phyloP scores from a whole-genome alignment of 179 eudicot genomes.

The Spinacia oleracea region DNA sequence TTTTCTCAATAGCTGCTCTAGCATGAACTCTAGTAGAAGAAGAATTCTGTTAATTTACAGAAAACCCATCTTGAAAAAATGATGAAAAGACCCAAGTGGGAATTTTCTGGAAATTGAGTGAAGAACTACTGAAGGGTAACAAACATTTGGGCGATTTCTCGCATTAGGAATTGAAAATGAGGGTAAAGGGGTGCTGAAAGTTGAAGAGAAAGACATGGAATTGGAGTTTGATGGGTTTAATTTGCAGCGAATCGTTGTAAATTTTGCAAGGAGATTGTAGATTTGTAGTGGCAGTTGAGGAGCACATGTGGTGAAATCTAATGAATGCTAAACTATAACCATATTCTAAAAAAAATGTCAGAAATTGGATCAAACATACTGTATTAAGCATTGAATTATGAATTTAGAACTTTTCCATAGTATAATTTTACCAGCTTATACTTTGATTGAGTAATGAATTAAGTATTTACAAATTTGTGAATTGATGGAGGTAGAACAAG shows the following conservation, averaged over 20 bases:
- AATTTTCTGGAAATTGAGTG: conserved; percentile 31
- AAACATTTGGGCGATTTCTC: conserved; percentile 22
- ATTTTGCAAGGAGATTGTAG: background rate
- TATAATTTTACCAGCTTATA: too few relatives aligned
- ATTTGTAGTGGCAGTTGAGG: conserved; percentile 19
- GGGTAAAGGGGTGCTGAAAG: conserved; percentile 40
- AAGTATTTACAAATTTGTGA: too few relatives aligned
- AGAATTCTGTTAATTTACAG: conserved; percentile 35
- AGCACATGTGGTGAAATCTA: conserved; percentile 22
- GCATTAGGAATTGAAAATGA: conserved; percentile 24
- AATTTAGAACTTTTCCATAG: too few relatives aligned
- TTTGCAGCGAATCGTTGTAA: background rate
- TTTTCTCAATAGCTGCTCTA: conserved; percentile 74
- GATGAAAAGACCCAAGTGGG: conserved; percentile 46
- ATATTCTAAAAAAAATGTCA: too few relatives aligned
- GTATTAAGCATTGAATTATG: too few relatives aligned
- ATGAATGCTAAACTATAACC: too few relatives aligned
- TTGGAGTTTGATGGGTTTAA: background rate
- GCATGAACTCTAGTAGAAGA: conserved; percentile 39
- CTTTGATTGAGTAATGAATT: too few relatives aligned
- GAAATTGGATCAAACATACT: too few relatives aligned
- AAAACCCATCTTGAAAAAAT: conserved; percentile 46
- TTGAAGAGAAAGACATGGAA: conserved; percentile 53
- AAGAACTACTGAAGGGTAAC: conserved; percentile 20
- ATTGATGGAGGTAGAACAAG: too few relatives aligned